A percentile compares a stretch with the other conserved stretches of the same genome.
Conservation (phyloP, 140 eudicot species). For the Bidens hawaiensis region DNA sequence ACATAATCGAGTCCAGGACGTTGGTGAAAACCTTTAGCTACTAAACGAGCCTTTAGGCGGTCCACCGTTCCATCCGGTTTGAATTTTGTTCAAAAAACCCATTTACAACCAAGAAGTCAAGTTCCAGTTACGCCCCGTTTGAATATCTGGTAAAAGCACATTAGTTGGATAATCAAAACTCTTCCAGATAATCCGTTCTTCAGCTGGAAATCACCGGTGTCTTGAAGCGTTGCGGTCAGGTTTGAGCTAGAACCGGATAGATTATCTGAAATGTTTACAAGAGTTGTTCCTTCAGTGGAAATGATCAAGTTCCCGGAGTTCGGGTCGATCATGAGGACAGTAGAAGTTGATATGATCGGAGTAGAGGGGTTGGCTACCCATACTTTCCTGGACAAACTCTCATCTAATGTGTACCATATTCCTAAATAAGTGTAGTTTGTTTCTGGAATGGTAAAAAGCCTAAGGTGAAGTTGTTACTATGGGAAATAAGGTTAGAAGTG, state of each 20-base stretch:
- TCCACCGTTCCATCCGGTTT: no score
- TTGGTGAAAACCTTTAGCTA: no score
- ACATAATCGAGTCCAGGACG: no score
- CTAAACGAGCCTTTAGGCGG: no score
- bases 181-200: slow-evolving; percentile 32
- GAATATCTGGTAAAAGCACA: slow-evolving; percentile 38
- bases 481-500: slow-evolving; percentile 35
- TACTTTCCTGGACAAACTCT: background rate
- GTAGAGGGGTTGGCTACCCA: slow-evolving; percentile 36
- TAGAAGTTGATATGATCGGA: slow-evolving; percentile 18
- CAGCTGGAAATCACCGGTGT: slow-evolving; percentile 39
- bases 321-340: slow-evolving; percentile 22
- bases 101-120: slow-evolving; percentile 45
- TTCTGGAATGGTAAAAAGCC: slow-evolving; percentile 13
- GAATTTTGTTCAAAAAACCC: no score
- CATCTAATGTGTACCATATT: slow-evolving; percentile 3
- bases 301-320: slow-evolving; percentile 25
- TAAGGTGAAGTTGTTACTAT: slow-evolving; percentile 4
- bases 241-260: background rate
- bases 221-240: slow-evolving; percentile 23
- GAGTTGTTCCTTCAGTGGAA: slow-evolving; percentile 1
- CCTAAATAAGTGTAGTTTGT: slow-evolving; percentile 18
- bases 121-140: slow-evolving; percentile 29
- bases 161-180: slow-evolving; percentile 52
- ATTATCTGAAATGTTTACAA: slow-evolving; percentile 13